Evolutionary conservation across 176 grass and related monocot species (phyloP).

Genomic region (Aechmea fasciata): DNA sequence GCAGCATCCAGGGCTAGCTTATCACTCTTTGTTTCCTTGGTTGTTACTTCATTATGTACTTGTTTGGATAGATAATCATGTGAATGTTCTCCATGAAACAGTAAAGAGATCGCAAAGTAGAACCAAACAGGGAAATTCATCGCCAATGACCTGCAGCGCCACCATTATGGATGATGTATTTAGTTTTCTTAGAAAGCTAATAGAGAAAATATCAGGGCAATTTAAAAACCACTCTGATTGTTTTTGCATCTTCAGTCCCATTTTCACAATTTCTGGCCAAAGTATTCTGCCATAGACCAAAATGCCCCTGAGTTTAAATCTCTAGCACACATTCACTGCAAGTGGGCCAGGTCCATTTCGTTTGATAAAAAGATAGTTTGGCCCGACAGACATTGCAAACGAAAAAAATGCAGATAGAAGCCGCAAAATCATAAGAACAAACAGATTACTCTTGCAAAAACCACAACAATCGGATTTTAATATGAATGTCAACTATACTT

Average conservation of each 20-base stretch:
- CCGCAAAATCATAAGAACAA: too few species aligned
- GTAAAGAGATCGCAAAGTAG: slow-evolving; percentile 56
- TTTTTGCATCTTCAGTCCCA: background rate
- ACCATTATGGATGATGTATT: slow-evolving; percentile 15
- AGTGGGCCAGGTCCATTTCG: too few species aligned
- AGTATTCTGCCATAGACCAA: too few species aligned
- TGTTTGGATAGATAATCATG: slow-evolving; percentile 45
- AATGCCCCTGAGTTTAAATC: too few species aligned
- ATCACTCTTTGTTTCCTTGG: slow-evolving; percentile 33
- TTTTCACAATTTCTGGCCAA: too few species aligned
- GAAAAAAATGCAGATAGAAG: too few species aligned
- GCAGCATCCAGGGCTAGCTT: slow-evolving; percentile 42
- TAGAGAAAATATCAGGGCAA: slow-evolving; percentile 13
- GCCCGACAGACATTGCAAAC: too few species aligned
- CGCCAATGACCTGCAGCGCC: slow-evolving; percentile 53
- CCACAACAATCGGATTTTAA: too few species aligned
- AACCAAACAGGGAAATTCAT: slow-evolving; percentile 72
- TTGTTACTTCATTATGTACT: slow-evolving; percentile 33
- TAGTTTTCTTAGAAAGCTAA: slow-evolving; percentile 17
- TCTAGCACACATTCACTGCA: too few species aligned
- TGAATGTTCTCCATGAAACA: slow-evolving; percentile 44
- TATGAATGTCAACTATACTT: slow-evolving; percentile 19
- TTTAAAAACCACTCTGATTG: background rate
- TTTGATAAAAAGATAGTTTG: too few species aligned
- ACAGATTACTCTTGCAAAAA: too few species aligned